These are phyloP conservation scores for Liquidambar formosana DNA, from an alignment of 164 flowering plant species.

Conservation along the genomic window DNA sequence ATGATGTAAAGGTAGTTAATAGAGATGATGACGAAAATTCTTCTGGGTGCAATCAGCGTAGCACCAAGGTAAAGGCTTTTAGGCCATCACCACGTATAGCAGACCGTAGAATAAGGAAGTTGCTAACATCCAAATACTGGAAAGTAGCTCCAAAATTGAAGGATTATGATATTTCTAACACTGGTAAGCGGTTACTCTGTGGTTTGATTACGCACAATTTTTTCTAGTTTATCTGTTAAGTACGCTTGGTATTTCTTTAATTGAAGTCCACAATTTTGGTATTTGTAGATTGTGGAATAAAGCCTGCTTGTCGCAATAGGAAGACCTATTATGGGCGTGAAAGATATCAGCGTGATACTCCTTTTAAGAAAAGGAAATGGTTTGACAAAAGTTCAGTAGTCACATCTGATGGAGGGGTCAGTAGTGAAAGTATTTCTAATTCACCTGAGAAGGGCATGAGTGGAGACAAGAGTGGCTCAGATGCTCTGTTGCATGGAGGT, in stretches of 20 bases:
- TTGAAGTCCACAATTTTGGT: background rate
- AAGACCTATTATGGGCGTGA: constrained; percentile 25
- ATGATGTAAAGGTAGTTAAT: constrained; percentile 28
- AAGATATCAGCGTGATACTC: constrained; percentile 17
- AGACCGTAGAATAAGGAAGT: constrained; percentile 41
- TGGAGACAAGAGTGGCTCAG: constrained; percentile 17
- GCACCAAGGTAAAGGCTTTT: constrained; percentile 26
- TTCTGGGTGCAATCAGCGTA: constrained; percentile 25
- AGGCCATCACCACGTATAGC: constrained; percentile 33
- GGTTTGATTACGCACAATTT: background rate
- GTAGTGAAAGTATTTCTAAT: constrained; percentile 38
- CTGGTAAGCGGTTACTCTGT: constrained; percentile 21
- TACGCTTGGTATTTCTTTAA: background rate
- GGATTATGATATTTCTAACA: constrained; percentile 27
- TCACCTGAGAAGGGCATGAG: constrained; percentile 28
- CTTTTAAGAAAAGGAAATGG: constrained; percentile 37
- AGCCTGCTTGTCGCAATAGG: constrained; percentile 32
- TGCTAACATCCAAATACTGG: constrained; percentile 47
- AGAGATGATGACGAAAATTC: constrained; percentile 50
- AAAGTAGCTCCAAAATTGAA: constrained; percentile 41
- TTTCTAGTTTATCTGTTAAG: background rate
- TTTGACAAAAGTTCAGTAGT: constrained; percentile 24
- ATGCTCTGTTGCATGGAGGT: constrained; percentile 29
- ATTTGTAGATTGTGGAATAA: constrained; percentile 25
- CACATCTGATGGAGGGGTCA: constrained; percentile 37